These are phyloP conservation scores for Paracorniculantispora psalliotae DNA, from an alignment of 2,329 filamentous ascomycete genomes.

Conservation along the genomic window DNA sequence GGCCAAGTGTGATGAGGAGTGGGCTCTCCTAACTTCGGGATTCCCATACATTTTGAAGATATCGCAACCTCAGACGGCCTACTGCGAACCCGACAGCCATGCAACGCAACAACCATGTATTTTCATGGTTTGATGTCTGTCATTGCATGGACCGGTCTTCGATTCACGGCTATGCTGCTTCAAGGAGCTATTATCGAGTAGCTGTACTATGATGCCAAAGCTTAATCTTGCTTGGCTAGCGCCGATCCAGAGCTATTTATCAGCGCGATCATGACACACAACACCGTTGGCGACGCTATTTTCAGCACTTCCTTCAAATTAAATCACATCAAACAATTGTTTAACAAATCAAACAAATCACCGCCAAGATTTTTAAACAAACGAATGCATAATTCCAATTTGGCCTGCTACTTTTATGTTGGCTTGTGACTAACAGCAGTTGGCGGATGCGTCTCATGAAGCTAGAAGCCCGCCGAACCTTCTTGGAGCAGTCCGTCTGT, in stretches of 20 bases:
- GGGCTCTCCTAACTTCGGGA: conserved; percentile 32
- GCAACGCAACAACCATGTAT: conserved; percentile 39
- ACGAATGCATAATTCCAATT: too few relatives aligned
- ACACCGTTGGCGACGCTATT: conserved; percentile 37
- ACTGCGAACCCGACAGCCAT: conserved; percentile 38
- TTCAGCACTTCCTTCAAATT: too few relatives aligned
- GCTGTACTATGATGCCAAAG: conserved; percentile 31
- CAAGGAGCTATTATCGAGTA: conserved; percentile 44
- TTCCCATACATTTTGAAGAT: conserved; percentile 39
- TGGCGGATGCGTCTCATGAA: too few relatives aligned
- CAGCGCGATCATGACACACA: conserved; percentile 33
- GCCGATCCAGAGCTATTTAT: conserved; percentile 32
- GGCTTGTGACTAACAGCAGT: too few relatives aligned
- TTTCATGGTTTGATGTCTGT: conserved; percentile 40
- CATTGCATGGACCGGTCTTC: conserved; percentile 44
- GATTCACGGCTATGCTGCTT: conserved; percentile 41
- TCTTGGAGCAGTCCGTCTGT: too few relatives aligned
- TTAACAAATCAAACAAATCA: too few relatives aligned
- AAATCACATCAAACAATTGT: too few relatives aligned
- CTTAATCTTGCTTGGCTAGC: conserved; percentile 24
- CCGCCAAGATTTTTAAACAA: too few relatives aligned
- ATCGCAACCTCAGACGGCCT: conserved; percentile 35
- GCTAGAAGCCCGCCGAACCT: too few relatives aligned
- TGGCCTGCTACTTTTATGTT: too few relatives aligned
- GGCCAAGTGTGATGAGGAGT: conserved; percentile 38